Base-by-base conservation (phyloP, 441 rosid species). In the Erodium moschatum region DNA sequence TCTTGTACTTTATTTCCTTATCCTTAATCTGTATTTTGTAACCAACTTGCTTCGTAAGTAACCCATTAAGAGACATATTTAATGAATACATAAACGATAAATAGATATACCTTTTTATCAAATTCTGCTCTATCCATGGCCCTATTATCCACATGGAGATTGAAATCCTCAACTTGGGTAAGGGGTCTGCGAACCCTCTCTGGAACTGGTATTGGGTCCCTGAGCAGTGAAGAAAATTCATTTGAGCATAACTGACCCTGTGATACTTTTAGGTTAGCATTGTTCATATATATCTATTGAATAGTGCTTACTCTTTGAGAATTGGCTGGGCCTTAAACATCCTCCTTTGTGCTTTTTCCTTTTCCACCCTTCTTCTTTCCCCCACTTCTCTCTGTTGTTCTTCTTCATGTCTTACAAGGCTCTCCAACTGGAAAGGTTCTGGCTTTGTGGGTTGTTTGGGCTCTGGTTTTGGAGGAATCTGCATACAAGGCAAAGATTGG, bases 121-220 rank as follows among this genome's bases (percentile, higher is more conserved):
- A 90, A 95, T 40, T 90, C 99, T 72, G 92, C 89, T 80, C 99
- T 84, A 31, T 86, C 96, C 2, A 77, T 86, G 0, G 93, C 92
- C 29, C 99, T 85, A 19, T 80, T 74, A 48, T 89, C 87, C n/a
- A 83, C 84, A 72, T 85, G 89, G 68, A 85, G 96, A 67, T 85
- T 85, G 63, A 95, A 85, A 73, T 83, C 81, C 71, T 90, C 86
- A 58, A 95, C 87, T 73, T 87, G 87, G 8, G 95, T 92, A 61
- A 95, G 89, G 11, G 99, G 97, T 76, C 72, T 92, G 31, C 98
- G 84, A 60, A 79, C 85, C 82, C 85, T 95, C 80, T 86, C 97
- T 13, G 92, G 97, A 70, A 89, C 77, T 31, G 96, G 97, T 77
- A 90, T 83, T 44, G 98, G 95, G 67, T 95, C 98, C 77, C 99